These are phyloP conservation scores for Aspergillus amoenus DNA, from an alignment of 2,329 filamentous ascomycete genomes.

Conservation along the genomic window DNA sequence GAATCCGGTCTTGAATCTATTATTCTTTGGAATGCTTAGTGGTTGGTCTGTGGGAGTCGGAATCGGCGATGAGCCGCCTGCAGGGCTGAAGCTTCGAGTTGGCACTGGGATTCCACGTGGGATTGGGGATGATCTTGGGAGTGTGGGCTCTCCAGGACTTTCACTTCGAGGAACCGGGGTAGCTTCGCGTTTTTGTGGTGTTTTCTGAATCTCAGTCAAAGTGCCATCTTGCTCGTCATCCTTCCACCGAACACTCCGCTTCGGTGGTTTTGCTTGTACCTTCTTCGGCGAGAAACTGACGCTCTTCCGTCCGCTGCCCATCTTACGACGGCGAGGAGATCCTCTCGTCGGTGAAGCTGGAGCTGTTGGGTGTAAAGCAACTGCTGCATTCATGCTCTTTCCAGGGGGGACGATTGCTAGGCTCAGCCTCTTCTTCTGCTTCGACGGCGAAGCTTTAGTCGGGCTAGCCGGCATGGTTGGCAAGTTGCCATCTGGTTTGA, in stretches of 20 bases:
- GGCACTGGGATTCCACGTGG: constrained; percentile 43
- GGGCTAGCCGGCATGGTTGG: constrained; percentile 62
- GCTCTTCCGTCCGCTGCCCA: constrained; percentile 63
- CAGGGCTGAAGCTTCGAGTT: constrained; percentile 36
- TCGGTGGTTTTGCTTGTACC: constrained; percentile 59
- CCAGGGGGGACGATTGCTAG: constrained; percentile 32
- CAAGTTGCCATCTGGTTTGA: constrained; percentile 80
- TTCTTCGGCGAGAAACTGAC: constrained; percentile 81
- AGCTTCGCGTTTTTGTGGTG: constrained; percentile 68
- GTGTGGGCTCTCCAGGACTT: constrained; percentile 51
- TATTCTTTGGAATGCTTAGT: constrained; percentile 63
- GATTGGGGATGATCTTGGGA: constrained; percentile 55
- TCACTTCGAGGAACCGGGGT: constrained; percentile 51
- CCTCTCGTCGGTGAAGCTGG: constrained; percentile 66
- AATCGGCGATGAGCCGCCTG: constrained; percentile 56
- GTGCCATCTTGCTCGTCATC: constrained; percentile 85
- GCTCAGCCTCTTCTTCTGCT: constrained; percentile 61
- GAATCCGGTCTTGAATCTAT: constrained; percentile 87
- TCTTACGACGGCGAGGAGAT: constrained; percentile 78
- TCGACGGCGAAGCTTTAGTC: constrained; percentile 68
- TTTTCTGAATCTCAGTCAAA: constrained; percentile 87
- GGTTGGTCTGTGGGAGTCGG: constrained; percentile 59
- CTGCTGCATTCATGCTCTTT: constrained; percentile 27
- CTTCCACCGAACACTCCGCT: constrained; percentile 84
- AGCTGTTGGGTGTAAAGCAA: constrained; percentile 32